Evolutionary conservation across 371 early-diverging fungal species (phyloP).

Genomic region (Mucor circinelloides): DNA sequence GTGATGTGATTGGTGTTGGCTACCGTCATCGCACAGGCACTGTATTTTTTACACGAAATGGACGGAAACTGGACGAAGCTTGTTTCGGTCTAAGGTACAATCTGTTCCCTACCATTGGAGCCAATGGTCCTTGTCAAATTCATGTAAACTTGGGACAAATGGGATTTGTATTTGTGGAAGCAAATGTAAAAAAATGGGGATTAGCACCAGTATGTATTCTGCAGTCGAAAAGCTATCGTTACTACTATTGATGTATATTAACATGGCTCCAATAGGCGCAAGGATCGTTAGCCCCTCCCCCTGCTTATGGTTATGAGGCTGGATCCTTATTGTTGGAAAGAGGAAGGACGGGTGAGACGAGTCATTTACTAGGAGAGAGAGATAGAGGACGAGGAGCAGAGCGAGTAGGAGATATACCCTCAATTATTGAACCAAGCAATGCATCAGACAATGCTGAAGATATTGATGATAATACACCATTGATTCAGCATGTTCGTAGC

Average conservation of each 20-base stretch:
- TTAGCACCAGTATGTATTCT: conserved; percentile 57
- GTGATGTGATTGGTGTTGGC: conserved; percentile 81
- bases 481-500: conserved; percentile 16
- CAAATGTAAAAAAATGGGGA: conserved; percentile 84
- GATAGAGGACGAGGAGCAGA: background rate
- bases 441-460: conserved; percentile 2
- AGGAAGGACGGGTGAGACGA: conserved; percentile 25
- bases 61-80: conserved; percentile 65
- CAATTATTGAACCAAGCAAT: background rate
- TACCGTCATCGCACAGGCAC: conserved; percentile 76
- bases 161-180: conserved; percentile 74
- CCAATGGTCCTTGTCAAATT: conserved; percentile 64
- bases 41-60: conserved; percentile 81
- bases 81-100: conserved; percentile 58
- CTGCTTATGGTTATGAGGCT: conserved; percentile 57
- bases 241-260: too few species aligned
- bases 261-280: conserved; percentile 22
- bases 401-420: background rate
- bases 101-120: conserved; percentile 67
- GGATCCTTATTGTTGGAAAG: conserved; percentile 32
- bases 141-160: conserved; percentile 67
- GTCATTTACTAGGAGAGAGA: conserved; percentile 9
- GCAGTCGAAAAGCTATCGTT: too few species aligned
- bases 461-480: conserved; percentile 26
- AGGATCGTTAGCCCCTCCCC: conserved; percentile 71